A percentile compares a stretch with the other conserved stretches of the same genome.
These are phyloP conservation scores for Musa schizocarpa DNA, from an alignment of 176 grass and related monocot genomes.

Conservation along the genomic window DNA sequence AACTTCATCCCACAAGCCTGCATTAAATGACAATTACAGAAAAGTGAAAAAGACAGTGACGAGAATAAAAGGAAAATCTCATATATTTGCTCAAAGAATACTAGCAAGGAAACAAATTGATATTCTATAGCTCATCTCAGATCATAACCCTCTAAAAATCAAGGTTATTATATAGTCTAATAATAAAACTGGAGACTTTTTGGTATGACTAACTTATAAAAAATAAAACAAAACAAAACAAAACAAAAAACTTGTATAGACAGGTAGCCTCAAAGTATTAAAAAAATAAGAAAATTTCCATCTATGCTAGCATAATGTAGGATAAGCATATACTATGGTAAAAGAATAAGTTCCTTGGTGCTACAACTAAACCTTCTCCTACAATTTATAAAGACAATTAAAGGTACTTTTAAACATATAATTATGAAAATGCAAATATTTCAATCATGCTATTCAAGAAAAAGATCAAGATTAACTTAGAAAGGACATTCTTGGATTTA, in stretches of 20 bases:
- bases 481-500: no score
- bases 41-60: neutral
- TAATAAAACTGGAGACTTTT: no score
- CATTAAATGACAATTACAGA: conserved; percentile 6
- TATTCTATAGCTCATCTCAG: neutral
- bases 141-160: neutral
- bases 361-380: no score
- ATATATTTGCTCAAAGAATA: neutral
- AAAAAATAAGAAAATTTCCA: no score
- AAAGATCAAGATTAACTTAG: neutral
- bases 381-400: neutral
- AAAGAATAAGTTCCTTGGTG: no score
- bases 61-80: neutral
- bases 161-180: no score
- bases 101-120: neutral
- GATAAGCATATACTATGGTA: no score
- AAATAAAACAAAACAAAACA: no score
- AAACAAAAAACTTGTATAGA: no score
- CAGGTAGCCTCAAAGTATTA: no score
- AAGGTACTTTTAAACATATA: neutral
- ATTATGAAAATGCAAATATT: neutral
- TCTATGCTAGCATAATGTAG: no score
- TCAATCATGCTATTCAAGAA: neutral
- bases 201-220: no score
- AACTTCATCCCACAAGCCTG: conserved; percentile 91